phyloP scores from a whole-genome alignment of 345 rosid genomes.

The Syzygium grande region DNA sequence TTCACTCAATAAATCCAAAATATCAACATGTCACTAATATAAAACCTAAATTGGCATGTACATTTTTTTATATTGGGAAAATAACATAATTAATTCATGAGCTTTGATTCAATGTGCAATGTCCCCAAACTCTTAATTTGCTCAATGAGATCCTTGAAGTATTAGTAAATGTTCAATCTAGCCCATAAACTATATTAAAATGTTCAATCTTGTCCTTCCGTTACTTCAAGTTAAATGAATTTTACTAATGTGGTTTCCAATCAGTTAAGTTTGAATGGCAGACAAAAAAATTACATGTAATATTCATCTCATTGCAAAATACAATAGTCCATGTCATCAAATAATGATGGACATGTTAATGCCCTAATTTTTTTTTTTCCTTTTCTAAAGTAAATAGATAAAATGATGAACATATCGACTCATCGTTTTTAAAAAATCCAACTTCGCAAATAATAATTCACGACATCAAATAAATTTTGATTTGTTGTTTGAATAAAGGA shows the following conservation, averaged over 20 bases:
- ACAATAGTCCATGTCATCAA: not conserved
- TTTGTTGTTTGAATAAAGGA: not conserved
- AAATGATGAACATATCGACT: not conserved
- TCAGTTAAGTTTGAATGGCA: rapidly evolving
- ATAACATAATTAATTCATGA: not conserved
- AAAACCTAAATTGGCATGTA: not conserved
- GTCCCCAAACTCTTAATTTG: not conserved
- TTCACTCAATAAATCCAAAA: not conserved
- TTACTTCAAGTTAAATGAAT: not conserved
- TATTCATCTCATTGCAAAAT: not conserved
- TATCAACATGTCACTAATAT: not conserved
- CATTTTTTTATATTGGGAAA: not conserved
- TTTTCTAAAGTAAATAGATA: not conserved
- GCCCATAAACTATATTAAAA: not conserved
- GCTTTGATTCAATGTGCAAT: not conserved
- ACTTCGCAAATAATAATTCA: not conserved
- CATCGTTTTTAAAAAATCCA: not conserved
- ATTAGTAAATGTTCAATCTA: not conserved
- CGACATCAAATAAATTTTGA: not conserved
- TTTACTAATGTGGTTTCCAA: not conserved
- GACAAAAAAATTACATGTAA: not conserved
- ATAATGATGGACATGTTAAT: not conserved
- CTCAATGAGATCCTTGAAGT: not conserved
- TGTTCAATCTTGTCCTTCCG: not conserved
- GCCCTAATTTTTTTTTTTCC: rapidly evolving